Conservation (phyloP, 352 stramenopile species). For the Phytophthora crassamura region DNA sequence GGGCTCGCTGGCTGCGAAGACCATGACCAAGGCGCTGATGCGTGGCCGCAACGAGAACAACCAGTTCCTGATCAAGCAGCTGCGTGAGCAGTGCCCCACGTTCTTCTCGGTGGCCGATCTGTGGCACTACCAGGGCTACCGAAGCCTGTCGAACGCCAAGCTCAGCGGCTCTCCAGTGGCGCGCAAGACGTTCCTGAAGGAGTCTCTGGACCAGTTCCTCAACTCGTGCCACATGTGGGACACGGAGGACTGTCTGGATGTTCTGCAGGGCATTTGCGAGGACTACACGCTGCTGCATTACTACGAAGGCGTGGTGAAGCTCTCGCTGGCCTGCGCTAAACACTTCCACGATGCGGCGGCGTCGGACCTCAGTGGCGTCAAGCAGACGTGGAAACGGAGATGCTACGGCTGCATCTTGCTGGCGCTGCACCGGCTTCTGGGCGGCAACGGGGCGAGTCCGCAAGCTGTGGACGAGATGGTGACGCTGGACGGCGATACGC, state of each 20-base stretch:
- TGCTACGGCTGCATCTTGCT: conserved; percentile 83
- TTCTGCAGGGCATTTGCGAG: conserved; percentile 82
- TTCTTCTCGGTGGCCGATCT: conserved; percentile 86
- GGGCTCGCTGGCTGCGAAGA: conserved; percentile 65
- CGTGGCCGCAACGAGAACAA: conserved; percentile 83
- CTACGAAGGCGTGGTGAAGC: conserved; percentile 88
- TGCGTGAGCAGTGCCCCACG: conserved; percentile 84
- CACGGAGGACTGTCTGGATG: conserved; percentile 76
- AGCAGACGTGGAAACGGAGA: conserved; percentile 72
- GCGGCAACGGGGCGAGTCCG: conserved; percentile 47
- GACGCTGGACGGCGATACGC: conserved; percentile 69
- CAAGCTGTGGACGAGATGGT: conserved; percentile 83
- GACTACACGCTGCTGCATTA: conserved; percentile 82
- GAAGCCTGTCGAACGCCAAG: conserved; percentile 82
- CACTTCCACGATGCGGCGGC: conserved; percentile 79
- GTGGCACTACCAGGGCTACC: conserved; percentile 88
- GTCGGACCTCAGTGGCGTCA: conserved; percentile 69
- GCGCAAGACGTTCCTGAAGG: conserved; percentile 65
- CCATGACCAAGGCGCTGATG: conserved; percentile 84
- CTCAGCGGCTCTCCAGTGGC: conserved; percentile 68
- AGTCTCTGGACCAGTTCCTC: conserved; percentile 82
- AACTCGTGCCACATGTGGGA: conserved; percentile 89
- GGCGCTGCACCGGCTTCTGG: conserved; percentile 64
- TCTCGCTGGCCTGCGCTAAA: conserved; percentile 79
- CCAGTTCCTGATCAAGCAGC: conserved; percentile 80